Evolutionary conservation across 306 rosid genomes (phyloP), one percentile per base, ranked within the genome.

Genomic region (Lathyrus aphaca): DNA sequence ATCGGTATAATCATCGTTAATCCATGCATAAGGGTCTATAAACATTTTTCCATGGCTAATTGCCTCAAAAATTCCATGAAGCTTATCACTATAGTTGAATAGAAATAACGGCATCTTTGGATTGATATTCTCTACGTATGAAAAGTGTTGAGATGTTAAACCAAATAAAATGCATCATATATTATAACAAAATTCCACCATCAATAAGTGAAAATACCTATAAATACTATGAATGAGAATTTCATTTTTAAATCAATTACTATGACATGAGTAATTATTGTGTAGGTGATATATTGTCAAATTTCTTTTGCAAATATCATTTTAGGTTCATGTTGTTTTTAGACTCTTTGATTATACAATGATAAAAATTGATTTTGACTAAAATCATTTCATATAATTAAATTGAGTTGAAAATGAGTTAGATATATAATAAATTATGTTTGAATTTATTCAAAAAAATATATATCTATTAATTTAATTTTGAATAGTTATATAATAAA

Each of bases 1-100:
- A 77, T 82, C 88, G 6, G 85, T 72, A 65, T 84, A 85, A 38
- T 86, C 82, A 73, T 65, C 55, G 64, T 57, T 42, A 19, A 84
- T 75, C 97, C 99, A 94, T 62, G 92, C 99, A 77, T 87, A 82
- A 37, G 96, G 95, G 77, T 94, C 84, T 27, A 94, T 88, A 62
- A 74, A 84, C 88, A 87, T 73, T 76, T 84, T 60, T n/a, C 97
- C 98, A 15, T 66, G 45, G 74, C 88, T 76, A 51, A 89, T 83
- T 14, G 97, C 97, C 88, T 88, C 97, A 64, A 78, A 90, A 56
- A 90, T 80, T 55, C 97, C 98, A 88, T 88, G 85, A 77, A 94
- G 86, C 53, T 75, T 79, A 18, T 88, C 88, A 61, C 82, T 84
- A 54, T 78, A 94, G 85, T 94, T 91, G 91, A 94, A 94, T 50